These are phyloP conservation scores for Shiraia sp. DNA, from an alignment of 2,329 filamentous ascomycete species.

Conservation along the genomic window DNA sequence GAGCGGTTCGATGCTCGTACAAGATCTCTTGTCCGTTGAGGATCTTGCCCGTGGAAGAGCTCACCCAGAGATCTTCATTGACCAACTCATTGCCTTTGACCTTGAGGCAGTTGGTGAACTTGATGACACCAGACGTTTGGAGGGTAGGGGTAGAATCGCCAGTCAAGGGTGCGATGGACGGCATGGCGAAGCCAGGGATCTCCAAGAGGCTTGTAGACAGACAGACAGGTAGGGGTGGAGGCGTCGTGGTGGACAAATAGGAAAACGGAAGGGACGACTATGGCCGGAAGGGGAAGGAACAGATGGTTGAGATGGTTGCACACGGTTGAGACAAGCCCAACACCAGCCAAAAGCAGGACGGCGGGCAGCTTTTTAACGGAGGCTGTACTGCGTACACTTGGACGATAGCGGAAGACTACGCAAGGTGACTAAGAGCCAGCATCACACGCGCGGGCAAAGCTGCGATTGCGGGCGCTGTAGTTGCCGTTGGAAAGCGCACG, in stretches of 20 bases:
- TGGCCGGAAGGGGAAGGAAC: slow-evolving; percentile 23
- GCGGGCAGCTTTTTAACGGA: slow-evolving; percentile 26
- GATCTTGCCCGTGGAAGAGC: slow-evolving; percentile 78
- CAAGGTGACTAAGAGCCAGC: slow-evolving; percentile 11
- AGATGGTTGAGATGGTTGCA: slow-evolving; percentile 10
- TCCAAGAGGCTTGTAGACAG: not conserved
- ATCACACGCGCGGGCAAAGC: slow-evolving; percentile 15
- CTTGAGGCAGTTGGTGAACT: slow-evolving; percentile 86
- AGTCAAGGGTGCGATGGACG: slow-evolving; percentile 40
- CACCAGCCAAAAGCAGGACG: slow-evolving; percentile 15
- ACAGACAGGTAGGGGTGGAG: not conserved
- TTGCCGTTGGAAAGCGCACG: slow-evolving; percentile 21
- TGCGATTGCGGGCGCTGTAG: slow-evolving; percentile 10
- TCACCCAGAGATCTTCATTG: slow-evolving; percentile 85
- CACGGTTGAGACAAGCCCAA: slow-evolving; percentile 37
- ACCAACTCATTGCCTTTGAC: slow-evolving; percentile 70
- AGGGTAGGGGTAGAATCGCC: slow-evolving; percentile 36
- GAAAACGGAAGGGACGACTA: slow-evolving; percentile 9
- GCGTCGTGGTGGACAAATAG: slow-evolving; percentile 5
- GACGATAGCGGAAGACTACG: no score
- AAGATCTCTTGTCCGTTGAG: slow-evolving; percentile 68
- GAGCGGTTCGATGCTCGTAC: slow-evolving; percentile 69
- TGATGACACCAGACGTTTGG: slow-evolving; percentile 64
- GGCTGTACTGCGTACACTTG: slow-evolving; percentile 2
- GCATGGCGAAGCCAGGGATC: slow-evolving; percentile 34